phyloP scores from a whole-genome alignment of 2,329 filamentous ascomycete genomes.

The Hypomyces rosellus region DNA sequence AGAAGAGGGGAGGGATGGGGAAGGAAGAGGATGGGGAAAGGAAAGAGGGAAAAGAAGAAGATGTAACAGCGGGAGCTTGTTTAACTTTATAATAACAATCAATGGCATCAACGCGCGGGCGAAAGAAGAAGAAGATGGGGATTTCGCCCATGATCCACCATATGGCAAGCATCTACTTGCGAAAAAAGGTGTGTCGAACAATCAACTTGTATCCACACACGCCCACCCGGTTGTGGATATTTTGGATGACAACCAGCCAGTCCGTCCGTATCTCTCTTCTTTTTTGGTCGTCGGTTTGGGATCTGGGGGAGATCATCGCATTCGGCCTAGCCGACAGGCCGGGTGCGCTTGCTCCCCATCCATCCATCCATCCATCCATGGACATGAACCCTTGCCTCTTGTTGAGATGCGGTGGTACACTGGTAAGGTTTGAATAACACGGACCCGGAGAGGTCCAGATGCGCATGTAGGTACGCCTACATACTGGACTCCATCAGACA shows the following conservation, averaged over 20 bases:
- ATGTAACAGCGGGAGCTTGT: not conserved
- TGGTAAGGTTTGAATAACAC: no score
- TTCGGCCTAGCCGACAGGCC: conserved; percentile 4
- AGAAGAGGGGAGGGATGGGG: conserved; percentile 1
- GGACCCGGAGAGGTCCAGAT: no score
- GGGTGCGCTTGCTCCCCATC: no score
- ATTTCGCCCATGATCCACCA: conserved; percentile 1
- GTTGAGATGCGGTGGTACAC: no score
- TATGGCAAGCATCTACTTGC: not conserved
- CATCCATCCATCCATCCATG: no score
- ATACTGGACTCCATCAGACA: no score
- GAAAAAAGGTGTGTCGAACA: not conserved
- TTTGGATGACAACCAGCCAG: not conserved
- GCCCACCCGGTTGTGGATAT: not conserved
- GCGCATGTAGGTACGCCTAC: no score
- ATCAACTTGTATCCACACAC: conserved; percentile 8
- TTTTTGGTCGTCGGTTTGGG: not conserved
- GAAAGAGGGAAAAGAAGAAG: not conserved
- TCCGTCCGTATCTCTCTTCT: conserved; percentile 3
- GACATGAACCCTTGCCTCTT: no score
- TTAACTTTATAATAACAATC: conserved; percentile 6
- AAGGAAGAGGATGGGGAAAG: not conserved
- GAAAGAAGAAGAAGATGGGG: conserved; percentile 6
- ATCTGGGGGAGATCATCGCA: conserved; percentile 4
- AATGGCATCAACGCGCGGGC: conserved; percentile 2